phyloP scores from a whole-genome alignment of 331 rosid species.

The Malus hybrid region DNA sequence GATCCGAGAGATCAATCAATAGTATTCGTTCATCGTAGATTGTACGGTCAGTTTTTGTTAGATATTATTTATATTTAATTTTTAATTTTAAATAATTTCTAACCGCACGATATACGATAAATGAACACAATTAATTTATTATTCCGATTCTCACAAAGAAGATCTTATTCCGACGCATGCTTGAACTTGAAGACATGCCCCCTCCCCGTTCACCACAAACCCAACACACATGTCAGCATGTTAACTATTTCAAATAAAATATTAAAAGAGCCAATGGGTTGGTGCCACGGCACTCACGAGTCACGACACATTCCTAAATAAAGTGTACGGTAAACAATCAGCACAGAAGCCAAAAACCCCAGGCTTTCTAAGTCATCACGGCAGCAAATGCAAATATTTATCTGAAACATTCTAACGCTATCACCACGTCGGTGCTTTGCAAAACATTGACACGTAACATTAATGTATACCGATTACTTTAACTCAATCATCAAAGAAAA shows the following conservation, averaged over 20 bases:
- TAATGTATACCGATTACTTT: background rate
- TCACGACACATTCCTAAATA: no score
- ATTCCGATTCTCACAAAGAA: rapidly evolving
- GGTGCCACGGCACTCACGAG: background rate
- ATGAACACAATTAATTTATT: rapidly evolving
- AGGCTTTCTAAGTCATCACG: no score
- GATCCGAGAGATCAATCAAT: rapidly evolving
- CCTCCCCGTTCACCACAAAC: background rate
- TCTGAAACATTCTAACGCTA: no score
- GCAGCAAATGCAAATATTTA: no score
- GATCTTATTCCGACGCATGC: background rate
- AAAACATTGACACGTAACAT: background rate
- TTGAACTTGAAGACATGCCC: background rate
- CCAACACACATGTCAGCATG: background rate
- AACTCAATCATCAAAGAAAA: background rate
- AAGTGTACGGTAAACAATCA: no score
- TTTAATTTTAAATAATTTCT: no score
- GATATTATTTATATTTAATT: no score
- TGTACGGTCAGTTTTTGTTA: rapidly evolving
- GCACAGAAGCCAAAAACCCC: no score
- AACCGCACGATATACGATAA: rapidly evolving
- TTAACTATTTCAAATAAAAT: background rate
- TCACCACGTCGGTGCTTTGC: no score
- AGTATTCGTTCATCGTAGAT: rapidly evolving
- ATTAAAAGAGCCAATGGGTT: background rate